These are phyloP conservation scores for Cystobasidium onofrii DNA, from an alignment of 768 basidiomycete species.

Conservation along the genomic window DNA sequence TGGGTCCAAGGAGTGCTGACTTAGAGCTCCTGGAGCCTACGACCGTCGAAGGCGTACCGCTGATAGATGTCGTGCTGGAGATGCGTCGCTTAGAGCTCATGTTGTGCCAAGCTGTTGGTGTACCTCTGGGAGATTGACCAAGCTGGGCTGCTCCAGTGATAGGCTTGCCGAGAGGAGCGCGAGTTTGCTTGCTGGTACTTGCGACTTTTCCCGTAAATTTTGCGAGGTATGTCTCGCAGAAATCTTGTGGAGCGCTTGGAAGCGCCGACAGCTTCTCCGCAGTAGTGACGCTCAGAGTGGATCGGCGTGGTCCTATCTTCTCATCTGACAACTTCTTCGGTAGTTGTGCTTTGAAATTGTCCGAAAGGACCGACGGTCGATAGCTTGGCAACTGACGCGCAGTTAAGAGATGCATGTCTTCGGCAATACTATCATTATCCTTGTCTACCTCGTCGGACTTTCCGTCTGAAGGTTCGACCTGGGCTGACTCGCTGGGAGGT, in stretches of 20 bases:
- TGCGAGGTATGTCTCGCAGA: background rate
- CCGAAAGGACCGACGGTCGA: background rate
- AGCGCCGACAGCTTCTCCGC: background rate
- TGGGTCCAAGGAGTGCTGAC: background rate
- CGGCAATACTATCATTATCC: background rate
- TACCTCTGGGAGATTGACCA: background rate
- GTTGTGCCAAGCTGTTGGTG: constrained; percentile 2
- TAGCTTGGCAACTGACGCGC: background rate
- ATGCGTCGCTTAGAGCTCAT: background rate
- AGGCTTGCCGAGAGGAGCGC: background rate
- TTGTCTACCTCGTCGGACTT: background rate
- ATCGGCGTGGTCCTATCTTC: background rate
- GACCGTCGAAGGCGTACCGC: background rate
- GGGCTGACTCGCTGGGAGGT: too few relatives aligned
- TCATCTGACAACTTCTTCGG: background rate
- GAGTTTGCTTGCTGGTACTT: background rate
- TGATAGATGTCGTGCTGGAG: background rate
- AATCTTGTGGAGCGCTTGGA: background rate
- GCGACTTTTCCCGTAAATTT: background rate
- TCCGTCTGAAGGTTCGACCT: background rate
- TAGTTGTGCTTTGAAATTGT: background rate
- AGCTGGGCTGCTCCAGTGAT: background rate
- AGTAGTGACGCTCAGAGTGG: background rate
- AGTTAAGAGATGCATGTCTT: background rate
- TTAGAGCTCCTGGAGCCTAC: background rate